phyloP scores from a whole-genome alignment of 2,329 filamentous ascomycete species.

The Cladophialophora carrionii region DNA sequence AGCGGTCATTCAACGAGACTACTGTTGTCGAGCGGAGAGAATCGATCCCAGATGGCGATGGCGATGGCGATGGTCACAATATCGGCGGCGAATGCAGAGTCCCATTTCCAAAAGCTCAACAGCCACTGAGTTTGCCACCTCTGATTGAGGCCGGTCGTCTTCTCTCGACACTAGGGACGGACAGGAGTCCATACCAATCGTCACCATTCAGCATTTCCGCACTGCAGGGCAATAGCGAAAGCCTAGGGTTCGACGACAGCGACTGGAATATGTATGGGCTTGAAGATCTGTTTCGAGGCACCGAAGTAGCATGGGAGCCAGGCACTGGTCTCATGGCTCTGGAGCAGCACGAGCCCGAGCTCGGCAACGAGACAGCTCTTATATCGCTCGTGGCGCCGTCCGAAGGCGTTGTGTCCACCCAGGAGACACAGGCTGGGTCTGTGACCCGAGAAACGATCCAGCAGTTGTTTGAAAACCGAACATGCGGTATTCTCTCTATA shows the following conservation, averaged over 20 bases:
- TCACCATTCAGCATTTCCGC: background rate
- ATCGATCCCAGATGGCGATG: background rate
- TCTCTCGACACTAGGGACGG: background rate
- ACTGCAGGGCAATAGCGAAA: background rate
- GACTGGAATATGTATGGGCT: conserved; percentile 6
- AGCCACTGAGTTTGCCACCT: background rate
- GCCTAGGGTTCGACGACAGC: background rate
- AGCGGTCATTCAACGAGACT: background rate
- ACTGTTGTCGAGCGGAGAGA: background rate
- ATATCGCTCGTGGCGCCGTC: background rate
- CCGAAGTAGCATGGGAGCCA: background rate
- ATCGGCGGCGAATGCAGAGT: background rate
- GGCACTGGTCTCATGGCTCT: background rate
- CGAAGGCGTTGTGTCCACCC: background rate
- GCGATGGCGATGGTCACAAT: background rate
- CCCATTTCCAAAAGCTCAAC: background rate
- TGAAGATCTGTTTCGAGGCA: conserved; percentile 4
- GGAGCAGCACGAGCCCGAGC: conserved; percentile 1
- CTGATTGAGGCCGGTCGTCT: background rate
- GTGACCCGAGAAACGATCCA: conserved; percentile 15
- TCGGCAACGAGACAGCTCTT: background rate
- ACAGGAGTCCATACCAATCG: background rate
- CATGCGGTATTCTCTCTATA: conserved; percentile 25
- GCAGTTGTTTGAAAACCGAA: conserved; percentile 23
- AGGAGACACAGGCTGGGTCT: conserved; percentile 5